Percentiles rank a stretch among this genome's conserved stretches.
Conservation (phyloP, 2,329 filamentous ascomycete species). For the Cladobotryum protrusum region DNA sequence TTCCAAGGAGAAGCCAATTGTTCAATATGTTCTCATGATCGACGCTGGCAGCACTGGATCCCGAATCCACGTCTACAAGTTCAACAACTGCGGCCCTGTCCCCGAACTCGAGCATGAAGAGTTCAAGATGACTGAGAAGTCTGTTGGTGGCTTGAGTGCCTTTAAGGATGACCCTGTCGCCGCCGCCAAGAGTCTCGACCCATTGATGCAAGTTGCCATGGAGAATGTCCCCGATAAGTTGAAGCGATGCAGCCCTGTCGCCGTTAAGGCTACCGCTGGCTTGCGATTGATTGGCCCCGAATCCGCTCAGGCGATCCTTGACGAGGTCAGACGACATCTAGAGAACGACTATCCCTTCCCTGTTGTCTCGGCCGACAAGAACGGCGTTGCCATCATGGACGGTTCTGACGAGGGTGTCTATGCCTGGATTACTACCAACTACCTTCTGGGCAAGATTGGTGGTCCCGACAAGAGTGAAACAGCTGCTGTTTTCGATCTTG, state of each 20-base stretch:
- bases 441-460: constrained; percentile 95
- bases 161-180: constrained; percentile 81
- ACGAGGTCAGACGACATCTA: constrained; percentile 74
- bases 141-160: constrained; percentile 75
- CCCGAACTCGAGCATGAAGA: constrained; percentile 89
- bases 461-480: constrained; percentile 84
- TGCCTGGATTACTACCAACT: constrained; percentile 99
- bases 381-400: constrained; percentile 95
- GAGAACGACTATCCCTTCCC: constrained; percentile 93
- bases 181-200: constrained; percentile 84
- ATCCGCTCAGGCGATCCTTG: constrained; percentile 75
- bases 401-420: constrained; percentile 96
- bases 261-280: constrained; percentile 97
- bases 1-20: constrained; percentile 83
- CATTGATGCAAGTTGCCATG: constrained; percentile 80
- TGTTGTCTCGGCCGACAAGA: constrained; percentile 76
- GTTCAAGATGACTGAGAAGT: constrained; percentile 90
- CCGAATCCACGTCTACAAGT: constrained; percentile 96
- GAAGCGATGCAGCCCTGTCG: constrained; percentile 85
- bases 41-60: constrained; percentile 97
- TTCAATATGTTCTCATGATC: constrained; percentile 98
- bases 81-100: constrained; percentile 97
- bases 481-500: constrained; percentile 91
- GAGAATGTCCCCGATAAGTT: constrained; percentile 78
- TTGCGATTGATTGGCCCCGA: constrained; percentile 79